Percentiles rank a stretch among this genome's conserved stretches.
phyloP scores from a whole-genome alignment of 345 rosid genomes.

The Populus deltoides region DNA sequence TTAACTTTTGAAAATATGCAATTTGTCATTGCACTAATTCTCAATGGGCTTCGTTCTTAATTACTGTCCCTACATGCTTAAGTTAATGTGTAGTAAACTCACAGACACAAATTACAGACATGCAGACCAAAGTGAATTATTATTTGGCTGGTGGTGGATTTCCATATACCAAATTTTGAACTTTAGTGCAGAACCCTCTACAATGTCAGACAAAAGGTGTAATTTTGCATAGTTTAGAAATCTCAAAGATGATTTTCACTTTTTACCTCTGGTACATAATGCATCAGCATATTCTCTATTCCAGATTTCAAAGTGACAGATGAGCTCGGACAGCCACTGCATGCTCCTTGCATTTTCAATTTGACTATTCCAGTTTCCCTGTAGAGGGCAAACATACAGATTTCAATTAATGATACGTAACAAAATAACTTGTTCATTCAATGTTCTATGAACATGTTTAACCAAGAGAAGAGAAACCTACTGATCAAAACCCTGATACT shows the following conservation, averaged over 20 bases:
- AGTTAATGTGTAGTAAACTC: background rate
- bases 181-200: background rate
- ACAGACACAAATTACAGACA: background rate
- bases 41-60: background rate
- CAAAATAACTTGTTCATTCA: background rate
- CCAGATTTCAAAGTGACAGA: conserved; percentile 97
- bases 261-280: conserved; percentile 90
- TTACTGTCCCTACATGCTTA: background rate
- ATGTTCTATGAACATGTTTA: background rate
- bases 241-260: background rate
- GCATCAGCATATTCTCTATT: conserved; percentile 98
- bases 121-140: background rate
- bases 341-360: conserved; percentile 96
- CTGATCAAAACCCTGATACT: conserved; percentile 79
- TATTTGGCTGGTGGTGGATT: background rate
- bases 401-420: conserved; percentile 5
- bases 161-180: background rate
- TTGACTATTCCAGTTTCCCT: conserved; percentile 91
- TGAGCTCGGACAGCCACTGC: conserved; percentile 99
- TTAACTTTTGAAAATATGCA: background rate
- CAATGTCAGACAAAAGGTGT: background rate
- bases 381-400: conserved; percentile 18
- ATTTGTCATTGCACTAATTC: background rate
- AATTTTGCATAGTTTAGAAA: background rate
- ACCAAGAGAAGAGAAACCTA: conserved; percentile 30